Percentiles rank a stretch among this genome's conserved stretches.
phyloP scores from a whole-genome alignment of 768 basidiomycete species.

The Mycena alexandri region DNA sequence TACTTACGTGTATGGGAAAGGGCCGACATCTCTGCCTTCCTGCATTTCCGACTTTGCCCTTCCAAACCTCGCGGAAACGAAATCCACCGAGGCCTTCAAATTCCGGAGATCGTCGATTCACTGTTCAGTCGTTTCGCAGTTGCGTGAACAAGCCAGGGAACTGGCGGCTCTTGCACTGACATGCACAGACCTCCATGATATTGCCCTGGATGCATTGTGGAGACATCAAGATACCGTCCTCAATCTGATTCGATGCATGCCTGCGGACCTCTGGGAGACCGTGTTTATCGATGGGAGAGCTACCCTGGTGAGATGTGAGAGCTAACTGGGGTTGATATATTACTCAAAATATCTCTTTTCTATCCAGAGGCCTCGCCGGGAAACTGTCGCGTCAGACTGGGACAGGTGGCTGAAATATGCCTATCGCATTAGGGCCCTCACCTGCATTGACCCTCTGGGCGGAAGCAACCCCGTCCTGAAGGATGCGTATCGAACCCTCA shows the following conservation, averaged over 20 bases:
- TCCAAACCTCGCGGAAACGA: too few relatives aligned
- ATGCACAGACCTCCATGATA: neutral
- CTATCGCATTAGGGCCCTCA: neutral
- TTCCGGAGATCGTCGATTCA: conserved; percentile 1
- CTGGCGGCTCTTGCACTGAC: conserved; percentile 16
- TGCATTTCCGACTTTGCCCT: too few relatives aligned
- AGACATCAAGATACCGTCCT: neutral
- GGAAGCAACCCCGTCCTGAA: neutral
- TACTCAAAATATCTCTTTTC: neutral
- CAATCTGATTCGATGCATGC: conserved; percentile 16
- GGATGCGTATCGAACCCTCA: neutral
- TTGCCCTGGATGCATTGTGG: conserved; percentile 10
- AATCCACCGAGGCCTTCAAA: neutral
- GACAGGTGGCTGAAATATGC: neutral
- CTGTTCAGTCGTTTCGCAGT: neutral
- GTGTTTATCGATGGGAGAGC: neutral
- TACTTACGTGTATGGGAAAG: too few relatives aligned
- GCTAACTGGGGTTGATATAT: neutral
- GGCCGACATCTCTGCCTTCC: too few relatives aligned
- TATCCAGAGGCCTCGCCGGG: neutral
- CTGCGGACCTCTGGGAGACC: conserved; percentile 3
- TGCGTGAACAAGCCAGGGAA: neutral
- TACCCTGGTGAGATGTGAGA: neutral
- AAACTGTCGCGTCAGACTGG: neutral
- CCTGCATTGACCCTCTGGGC: neutral